Evolutionary conservation across 495 filamentous ascomycete genomes (phyloP).

Genomic region (Hypoxylon perforatum): DNA sequence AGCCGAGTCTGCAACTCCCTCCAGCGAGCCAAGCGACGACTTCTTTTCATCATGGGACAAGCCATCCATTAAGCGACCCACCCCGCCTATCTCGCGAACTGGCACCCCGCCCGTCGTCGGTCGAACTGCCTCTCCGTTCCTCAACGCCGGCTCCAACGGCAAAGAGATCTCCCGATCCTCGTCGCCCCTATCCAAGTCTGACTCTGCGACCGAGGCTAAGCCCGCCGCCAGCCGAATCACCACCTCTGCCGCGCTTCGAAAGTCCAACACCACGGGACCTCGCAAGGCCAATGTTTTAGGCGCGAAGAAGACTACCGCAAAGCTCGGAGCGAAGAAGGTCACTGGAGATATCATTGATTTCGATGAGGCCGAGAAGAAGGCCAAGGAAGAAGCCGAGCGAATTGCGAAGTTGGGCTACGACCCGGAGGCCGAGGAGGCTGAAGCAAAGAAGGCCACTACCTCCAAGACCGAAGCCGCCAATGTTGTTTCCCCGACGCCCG

Average conservation of each 20-base stretch:
- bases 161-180: slow-evolving; percentile 78
- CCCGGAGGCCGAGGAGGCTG: slow-evolving; percentile 82
- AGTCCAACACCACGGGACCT: slow-evolving; percentile 69
- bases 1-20: slow-evolving; percentile 74
- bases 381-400: slow-evolving; percentile 95
- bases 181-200: slow-evolving; percentile 79
- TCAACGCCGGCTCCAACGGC: slow-evolving; percentile 75
- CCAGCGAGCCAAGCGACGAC: slow-evolving; percentile 84
- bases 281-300: slow-evolving; percentile 87
- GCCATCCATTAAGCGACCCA: slow-evolving; percentile 95
- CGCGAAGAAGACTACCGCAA: slow-evolving; percentile 81
- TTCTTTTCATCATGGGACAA: slow-evolving; percentile 99
- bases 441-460: slow-evolving; percentile 64
- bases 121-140: slow-evolving; percentile 87
- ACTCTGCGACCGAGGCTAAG: slow-evolving; percentile 54
- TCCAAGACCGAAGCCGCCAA: slow-evolving; percentile 61
- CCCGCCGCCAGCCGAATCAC: slow-evolving; percentile 74
- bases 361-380: slow-evolving; percentile 95
- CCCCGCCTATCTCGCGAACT: slow-evolving; percentile 91
- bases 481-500: slow-evolving; percentile 77
- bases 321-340: slow-evolving; percentile 93
- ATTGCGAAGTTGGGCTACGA: slow-evolving; percentile 99
- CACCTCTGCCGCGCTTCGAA: slow-evolving; percentile 79
- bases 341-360: slow-evolving; percentile 85
- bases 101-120: slow-evolving; percentile 86